phyloP scores from a whole-genome alignment of 208 protist genomes.

The Porcisia deanei region DNA sequence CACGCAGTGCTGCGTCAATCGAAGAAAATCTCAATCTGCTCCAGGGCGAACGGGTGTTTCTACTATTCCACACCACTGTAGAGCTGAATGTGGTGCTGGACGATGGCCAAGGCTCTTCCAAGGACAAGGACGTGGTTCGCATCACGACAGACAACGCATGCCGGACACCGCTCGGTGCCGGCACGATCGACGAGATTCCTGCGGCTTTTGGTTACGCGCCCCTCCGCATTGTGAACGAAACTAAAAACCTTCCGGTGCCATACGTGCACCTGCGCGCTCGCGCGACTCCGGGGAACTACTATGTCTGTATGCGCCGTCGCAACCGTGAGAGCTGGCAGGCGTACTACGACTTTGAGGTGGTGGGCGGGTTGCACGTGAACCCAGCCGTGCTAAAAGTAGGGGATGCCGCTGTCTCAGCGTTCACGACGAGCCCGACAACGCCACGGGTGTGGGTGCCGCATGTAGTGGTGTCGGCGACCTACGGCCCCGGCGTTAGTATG shows the following conservation, averaged over 20 bases:
- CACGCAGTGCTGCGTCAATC: conserved; percentile 20
- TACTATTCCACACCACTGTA: conserved; percentile 79
- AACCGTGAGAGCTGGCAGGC: conserved; percentile 51
- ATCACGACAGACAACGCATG: conserved; percentile 51
- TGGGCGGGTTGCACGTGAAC: conserved; percentile 47
- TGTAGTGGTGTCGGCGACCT: conserved; percentile 44
- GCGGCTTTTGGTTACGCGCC: conserved; percentile 68
- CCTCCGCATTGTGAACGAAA: conserved; percentile 29
- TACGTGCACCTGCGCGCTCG: conserved; percentile 81
- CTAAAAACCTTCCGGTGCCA: conserved; percentile 30
- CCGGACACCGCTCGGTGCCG: conserved; percentile 21
- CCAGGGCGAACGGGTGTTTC: conserved; percentile 77
- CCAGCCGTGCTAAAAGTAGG: conserved; percentile 49
- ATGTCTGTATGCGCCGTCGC: conserved; percentile 76
- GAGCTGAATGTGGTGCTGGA: conserved; percentile 59
- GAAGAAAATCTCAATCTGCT: conserved; percentile 36
- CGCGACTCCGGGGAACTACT: conserved; percentile 53
- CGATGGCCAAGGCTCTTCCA: conserved; percentile 29
- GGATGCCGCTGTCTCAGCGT: conserved; percentile 51
- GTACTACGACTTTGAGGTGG: conserved; percentile 75
- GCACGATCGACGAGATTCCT: conserved; percentile 58
- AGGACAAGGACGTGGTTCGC: conserved; percentile 47
- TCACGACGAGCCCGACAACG: conserved; percentile 45
- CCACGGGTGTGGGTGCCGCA: conserved; percentile 71
- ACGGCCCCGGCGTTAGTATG: conserved; percentile 21